phyloP scores from a whole-genome alignment of 2,329 filamentous ascomycete genomes.

The Xylaria sp. region DNA sequence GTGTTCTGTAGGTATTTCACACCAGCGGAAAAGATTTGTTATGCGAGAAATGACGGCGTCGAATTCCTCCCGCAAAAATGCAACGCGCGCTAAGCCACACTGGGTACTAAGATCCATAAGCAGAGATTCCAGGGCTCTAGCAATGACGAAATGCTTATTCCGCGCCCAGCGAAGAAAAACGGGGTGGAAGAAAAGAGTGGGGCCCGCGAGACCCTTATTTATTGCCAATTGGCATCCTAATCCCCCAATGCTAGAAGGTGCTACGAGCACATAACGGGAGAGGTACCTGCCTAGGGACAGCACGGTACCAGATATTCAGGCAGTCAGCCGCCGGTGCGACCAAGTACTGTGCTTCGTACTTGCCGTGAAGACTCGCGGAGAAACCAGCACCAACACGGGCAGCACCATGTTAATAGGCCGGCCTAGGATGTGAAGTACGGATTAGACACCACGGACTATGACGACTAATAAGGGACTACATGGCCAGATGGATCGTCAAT shows the following conservation, averaged over 20 bases:
- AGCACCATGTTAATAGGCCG: too few relatives aligned
- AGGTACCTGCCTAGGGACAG: too few relatives aligned
- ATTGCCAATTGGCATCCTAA: background rate
- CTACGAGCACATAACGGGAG: too few relatives aligned
- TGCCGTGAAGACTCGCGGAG: background rate
- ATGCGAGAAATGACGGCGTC: slow-evolving; percentile 7
- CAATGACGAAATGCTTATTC: slow-evolving; percentile 17
- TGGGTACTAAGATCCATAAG: slow-evolving; percentile 8
- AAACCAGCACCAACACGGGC: too few relatives aligned
- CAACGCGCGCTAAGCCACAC: background rate
- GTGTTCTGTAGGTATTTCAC: too few relatives aligned
- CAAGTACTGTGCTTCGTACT: background rate
- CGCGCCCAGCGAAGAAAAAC: slow-evolving; percentile 6
- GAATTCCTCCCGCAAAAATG: background rate
- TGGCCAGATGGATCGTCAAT: too few relatives aligned
- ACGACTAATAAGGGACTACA: too few relatives aligned
- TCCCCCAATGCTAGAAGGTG: background rate
- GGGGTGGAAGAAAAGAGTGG: background rate
- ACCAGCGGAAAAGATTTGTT: background rate
- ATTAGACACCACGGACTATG: too few relatives aligned
- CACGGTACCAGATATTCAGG: background rate
- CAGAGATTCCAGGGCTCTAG: slow-evolving; percentile 15
- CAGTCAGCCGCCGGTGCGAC: background rate
- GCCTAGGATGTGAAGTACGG: too few relatives aligned
- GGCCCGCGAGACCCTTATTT: background rate